Percentiles rank a stretch among this genome's conserved stretches.
Evolutionary conservation across 2,329 filamentous ascomycete species (phyloP).

Genomic region (Aspergillus transmontanensis): DNA sequence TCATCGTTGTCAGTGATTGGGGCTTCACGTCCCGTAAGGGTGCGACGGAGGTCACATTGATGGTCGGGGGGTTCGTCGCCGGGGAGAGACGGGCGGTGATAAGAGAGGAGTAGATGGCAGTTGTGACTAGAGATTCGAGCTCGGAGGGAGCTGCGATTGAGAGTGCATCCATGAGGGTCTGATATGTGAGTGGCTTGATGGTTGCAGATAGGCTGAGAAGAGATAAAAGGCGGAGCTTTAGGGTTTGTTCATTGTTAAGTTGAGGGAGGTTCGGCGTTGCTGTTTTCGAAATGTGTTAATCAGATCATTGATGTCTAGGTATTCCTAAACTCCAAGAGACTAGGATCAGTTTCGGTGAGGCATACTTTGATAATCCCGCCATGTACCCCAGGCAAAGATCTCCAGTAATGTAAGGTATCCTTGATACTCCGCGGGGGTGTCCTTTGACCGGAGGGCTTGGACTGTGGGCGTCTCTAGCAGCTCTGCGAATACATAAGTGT

Average conservation of each 20-base stretch:
- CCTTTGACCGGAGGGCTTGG: constrained; percentile 64
- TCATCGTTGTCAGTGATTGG: constrained; percentile 68
- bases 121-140: constrained; percentile 84
- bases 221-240: constrained; percentile 89
- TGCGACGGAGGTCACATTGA: constrained; percentile 78
- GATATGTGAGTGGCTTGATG: constrained; percentile 70
- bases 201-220: constrained; percentile 78
- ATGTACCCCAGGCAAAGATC: constrained; percentile 92
- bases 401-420: constrained; percentile 71
- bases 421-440: constrained; percentile 62
- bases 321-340: neutral
- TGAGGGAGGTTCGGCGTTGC: constrained; percentile 64
- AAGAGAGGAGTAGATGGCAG: constrained; percentile 83
- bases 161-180: constrained; percentile 66
- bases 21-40: constrained; percentile 85
- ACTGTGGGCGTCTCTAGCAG: constrained; percentile 82
- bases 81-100: constrained; percentile 84
- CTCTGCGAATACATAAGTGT: constrained; percentile 92
- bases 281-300: constrained; percentile 23
- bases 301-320: neutral
- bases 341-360: neutral
- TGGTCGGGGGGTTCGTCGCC: constrained; percentile 72
- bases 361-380: constrained; percentile 70
- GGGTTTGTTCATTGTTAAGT: constrained; percentile 71
- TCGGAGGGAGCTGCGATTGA: constrained; percentile 67